A percentile compares a stretch with the other conserved stretches of the same genome.
phyloP scores from a whole-genome alignment of 805 yeast species.

The Blastobotrys terrestris region DNA sequence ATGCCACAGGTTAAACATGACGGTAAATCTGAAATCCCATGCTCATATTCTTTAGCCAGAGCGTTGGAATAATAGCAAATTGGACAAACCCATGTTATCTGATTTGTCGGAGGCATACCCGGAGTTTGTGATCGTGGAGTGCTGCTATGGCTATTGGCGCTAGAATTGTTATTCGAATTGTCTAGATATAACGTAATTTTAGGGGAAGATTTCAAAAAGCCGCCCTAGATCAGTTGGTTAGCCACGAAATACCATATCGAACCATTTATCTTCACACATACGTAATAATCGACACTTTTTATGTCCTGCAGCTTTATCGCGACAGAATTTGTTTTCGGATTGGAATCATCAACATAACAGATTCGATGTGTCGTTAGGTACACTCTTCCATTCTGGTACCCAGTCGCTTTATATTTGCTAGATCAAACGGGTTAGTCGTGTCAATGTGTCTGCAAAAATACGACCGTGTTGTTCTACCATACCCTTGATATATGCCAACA shows the following conservation, averaged over 20 bases:
- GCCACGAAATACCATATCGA: slow-evolving; percentile 18
- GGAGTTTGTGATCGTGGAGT: slow-evolving; percentile 5
- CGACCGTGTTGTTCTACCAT: slow-evolving; percentile 18
- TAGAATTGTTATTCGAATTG: slow-evolving; percentile 3
- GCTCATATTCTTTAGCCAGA: slow-evolving; percentile 30
- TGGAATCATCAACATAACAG: slow-evolving; percentile 58
- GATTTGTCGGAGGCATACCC: slow-evolving; percentile 3
- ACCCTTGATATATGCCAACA: slow-evolving; percentile 71
- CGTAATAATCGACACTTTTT: slow-evolving; percentile 34
- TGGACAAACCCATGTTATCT: slow-evolving; percentile 71
- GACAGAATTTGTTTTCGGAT: slow-evolving; percentile 40
- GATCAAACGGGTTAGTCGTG: no score
- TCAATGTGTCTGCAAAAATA: no score
- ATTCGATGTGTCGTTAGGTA: slow-evolving; percentile 71
- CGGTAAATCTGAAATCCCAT: slow-evolving; percentile 33
- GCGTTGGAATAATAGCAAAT: slow-evolving; percentile 73
- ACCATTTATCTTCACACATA: slow-evolving; percentile 14
- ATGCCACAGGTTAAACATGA: slow-evolving; percentile 62
- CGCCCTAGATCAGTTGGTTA: slow-evolving; percentile 26
- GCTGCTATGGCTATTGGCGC: neutral
- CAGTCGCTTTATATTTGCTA: slow-evolving; percentile 47
- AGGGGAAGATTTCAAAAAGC: slow-evolving; percentile 74
- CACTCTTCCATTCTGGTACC: slow-evolving; percentile 67
- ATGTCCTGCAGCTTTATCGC: slow-evolving; percentile 42
- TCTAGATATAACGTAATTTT: slow-evolving; percentile 50